Percentiles rank a stretch among this genome's conserved stretches.
These are phyloP conservation scores for Boletales sp. DNA, from an alignment of 768 basidiomycete species.

Conservation along the genomic window DNA sequence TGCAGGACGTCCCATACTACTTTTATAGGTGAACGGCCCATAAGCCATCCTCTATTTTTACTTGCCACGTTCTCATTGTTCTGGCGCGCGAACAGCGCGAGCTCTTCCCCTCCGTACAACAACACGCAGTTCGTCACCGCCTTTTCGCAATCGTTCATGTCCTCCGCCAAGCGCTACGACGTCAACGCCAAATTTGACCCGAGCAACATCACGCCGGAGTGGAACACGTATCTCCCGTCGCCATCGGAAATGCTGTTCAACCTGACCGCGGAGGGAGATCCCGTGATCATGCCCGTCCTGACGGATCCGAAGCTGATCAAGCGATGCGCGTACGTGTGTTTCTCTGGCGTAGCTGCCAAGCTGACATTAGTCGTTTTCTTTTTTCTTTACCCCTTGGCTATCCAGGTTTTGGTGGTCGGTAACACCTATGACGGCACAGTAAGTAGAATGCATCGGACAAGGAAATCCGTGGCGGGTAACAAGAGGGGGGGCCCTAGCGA, in stretches of 20 bases:
- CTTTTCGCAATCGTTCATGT: slow-evolving; percentile 27
- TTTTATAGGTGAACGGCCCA: slow-evolving; percentile 27
- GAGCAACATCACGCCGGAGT: slow-evolving; percentile 12
- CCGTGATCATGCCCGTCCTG: neutral
- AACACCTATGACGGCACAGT: slow-evolving; percentile 8
- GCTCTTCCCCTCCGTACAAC: slow-evolving; percentile 20
- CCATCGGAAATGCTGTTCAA: slow-evolving; percentile 17
- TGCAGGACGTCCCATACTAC: slow-evolving; percentile 37
- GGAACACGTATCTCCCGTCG: slow-evolving; percentile 2
- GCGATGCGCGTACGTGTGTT: slow-evolving; percentile 13
- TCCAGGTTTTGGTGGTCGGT: slow-evolving; percentile 15
- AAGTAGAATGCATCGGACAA: neutral
- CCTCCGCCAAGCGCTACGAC: slow-evolving; percentile 18
- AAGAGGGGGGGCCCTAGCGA: too few species aligned
- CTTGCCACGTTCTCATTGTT: too few species aligned
- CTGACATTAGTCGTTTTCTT: too few species aligned
- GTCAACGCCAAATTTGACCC: slow-evolving; percentile 19
- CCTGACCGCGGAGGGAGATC: neutral
- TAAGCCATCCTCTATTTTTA: too few species aligned
- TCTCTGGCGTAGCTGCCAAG: too few species aligned
- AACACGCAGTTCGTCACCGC: slow-evolving; percentile 25
- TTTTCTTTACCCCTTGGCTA: neutral
- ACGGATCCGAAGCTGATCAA: neutral
- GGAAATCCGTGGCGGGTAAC: too few species aligned
- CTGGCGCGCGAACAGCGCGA: too few species aligned